These are phyloP conservation scores for Schizophyllum amplum DNA, from an alignment of 1,284 basidiomycete genomes.

Conservation along the genomic window DNA sequence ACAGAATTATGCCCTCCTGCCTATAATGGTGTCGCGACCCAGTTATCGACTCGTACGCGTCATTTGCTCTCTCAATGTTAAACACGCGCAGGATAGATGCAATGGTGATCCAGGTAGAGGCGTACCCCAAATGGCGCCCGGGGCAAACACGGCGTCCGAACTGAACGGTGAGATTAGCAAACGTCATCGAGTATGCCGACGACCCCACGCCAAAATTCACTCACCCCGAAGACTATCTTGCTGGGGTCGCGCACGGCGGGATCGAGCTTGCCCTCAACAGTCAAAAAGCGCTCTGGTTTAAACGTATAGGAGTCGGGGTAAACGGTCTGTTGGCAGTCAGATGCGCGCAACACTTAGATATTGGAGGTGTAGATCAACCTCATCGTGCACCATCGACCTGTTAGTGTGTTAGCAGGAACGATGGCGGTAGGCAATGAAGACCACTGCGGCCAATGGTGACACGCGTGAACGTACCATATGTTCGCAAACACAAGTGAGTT, in stretches of 20 bases:
- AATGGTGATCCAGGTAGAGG: conserved; percentile 23
- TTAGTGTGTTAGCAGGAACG: not conserved
- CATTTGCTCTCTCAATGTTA: conserved; percentile 18
- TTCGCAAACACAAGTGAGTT: conserved; percentile 2
- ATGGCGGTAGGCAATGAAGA: too few species aligned
- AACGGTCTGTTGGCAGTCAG: too few species aligned
- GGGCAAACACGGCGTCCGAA: conserved; percentile 6
- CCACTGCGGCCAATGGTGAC: too few species aligned
- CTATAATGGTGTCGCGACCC: too few species aligned
- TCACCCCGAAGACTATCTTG: conserved; percentile 13
- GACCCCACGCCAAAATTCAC: too few species aligned
- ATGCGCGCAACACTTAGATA: too few species aligned
- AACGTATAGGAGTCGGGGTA: conserved; percentile 22
- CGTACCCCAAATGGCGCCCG: conserved; percentile 23
- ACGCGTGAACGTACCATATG: conserved; percentile 3
- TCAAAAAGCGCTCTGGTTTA: conserved; percentile 23
- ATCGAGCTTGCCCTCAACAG: conserved; percentile 21
- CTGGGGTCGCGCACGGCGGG: conserved; percentile 12
- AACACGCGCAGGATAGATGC: conserved; percentile 23
- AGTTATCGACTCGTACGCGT: conserved; percentile 16
- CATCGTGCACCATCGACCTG: not conserved
- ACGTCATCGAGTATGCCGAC: too few species aligned
- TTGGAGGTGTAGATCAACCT: too few species aligned
- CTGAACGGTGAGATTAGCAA: too few species aligned
- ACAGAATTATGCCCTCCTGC: too few species aligned